Conservation (phyloP, 306 rosid species). For the Ormosia emarginata region DNA sequence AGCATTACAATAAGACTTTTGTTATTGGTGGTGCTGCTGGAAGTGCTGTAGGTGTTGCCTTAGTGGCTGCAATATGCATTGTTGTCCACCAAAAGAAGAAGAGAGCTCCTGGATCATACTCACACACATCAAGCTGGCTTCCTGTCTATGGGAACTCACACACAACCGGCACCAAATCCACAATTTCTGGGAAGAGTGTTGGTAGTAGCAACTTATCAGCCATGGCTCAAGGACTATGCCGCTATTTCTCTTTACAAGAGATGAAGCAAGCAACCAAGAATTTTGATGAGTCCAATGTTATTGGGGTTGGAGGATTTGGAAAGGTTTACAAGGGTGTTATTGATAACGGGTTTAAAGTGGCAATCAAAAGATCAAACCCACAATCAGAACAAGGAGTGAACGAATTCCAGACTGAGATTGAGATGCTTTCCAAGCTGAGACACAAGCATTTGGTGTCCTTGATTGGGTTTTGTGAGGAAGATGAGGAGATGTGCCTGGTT, state of each 20-base stretch:
- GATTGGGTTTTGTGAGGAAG: conserved; percentile 57
- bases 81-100: conserved; percentile 21
- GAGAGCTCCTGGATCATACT: conserved; percentile 14
- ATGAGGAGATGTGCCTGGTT: conserved; percentile 48
- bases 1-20: background rate
- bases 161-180: conserved; percentile 19
- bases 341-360: conserved; percentile 43
- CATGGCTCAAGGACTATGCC: conserved; percentile 49
- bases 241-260: conserved; percentile 45
- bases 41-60: conserved; percentile 42
- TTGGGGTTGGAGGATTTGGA: conserved; percentile 62
- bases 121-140: conserved; percentile 43
- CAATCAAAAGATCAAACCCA: conserved; percentile 48
- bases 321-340: conserved; percentile 55
- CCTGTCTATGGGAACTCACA: conserved; percentile 36
- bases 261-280: conserved; percentile 42
- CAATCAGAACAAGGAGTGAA: conserved; percentile 52
- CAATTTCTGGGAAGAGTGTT: conserved; percentile 38
- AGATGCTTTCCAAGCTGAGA: conserved; percentile 53
- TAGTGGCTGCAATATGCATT: conserved; percentile 37
- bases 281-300: conserved; percentile 51
- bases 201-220: conserved; percentile 27
- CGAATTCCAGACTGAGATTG: conserved; percentile 54
- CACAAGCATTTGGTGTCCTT: conserved; percentile 56
- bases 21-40: conserved; percentile 45